Conservation (phyloP, 129 eudicot species). For the Calendula officinalis region DNA sequence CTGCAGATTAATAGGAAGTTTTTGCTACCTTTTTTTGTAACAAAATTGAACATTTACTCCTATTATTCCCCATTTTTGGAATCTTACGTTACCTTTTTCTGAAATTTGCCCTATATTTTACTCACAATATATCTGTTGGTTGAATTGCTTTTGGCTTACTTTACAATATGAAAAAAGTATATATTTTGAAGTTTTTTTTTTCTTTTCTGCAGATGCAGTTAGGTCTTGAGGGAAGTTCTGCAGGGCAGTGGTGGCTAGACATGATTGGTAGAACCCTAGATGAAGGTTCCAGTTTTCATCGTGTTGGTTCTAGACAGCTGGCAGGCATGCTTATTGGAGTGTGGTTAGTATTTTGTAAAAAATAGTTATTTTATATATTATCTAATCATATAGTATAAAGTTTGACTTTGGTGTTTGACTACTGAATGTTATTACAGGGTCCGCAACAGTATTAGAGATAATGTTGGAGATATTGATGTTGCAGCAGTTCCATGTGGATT, state of each 20-base stretch:
- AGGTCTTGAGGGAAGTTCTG: slow-evolving; percentile 92
- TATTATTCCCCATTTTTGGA: too few species aligned
- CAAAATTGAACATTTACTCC: too few species aligned
- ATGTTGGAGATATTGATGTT: slow-evolving; percentile 91
- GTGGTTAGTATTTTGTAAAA: slow-evolving; percentile 58
- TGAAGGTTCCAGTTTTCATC: slow-evolving; percentile 83
- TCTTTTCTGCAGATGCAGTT: slow-evolving; percentile 53
- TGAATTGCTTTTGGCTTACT: slow-evolving; percentile 7
- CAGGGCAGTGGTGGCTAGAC: slow-evolving; percentile 97
- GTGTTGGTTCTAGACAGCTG: slow-evolving; percentile 92
- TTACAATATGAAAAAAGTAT: not conserved
- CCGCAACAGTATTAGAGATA: slow-evolving; percentile 49
- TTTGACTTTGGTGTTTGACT: slow-evolving; percentile 17
- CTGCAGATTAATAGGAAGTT: not conserved
- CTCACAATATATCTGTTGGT: not conserved
- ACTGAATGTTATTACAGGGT: slow-evolving; percentile 57
- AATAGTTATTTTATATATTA: not conserved
- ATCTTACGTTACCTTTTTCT: too few species aligned
- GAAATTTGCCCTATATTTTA: not conserved
- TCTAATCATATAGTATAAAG: not conserved
- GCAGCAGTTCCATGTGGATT: slow-evolving; percentile 99
- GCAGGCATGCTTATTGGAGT: slow-evolving; percentile 93
- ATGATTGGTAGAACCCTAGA: slow-evolving; percentile 80
- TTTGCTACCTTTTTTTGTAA: too few species aligned
- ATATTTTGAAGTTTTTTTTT: slow-evolving; percentile 8